Percentiles rank a stretch among this genome's conserved stretches.
Conservation (phyloP, 164 flowering plant genomes). For the Platanus orientalis region DNA sequence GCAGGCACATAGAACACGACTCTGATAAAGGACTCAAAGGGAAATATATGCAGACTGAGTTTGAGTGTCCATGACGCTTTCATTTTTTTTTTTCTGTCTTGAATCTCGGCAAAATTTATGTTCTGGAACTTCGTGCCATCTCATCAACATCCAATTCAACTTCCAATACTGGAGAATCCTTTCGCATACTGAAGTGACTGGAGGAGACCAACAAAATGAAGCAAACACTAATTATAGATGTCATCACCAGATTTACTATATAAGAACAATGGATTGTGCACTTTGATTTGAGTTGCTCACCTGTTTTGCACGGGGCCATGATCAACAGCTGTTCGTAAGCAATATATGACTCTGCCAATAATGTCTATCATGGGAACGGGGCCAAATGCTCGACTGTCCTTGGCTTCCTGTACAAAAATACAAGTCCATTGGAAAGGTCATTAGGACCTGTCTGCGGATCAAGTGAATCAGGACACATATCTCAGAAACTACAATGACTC, state of each 20-base stretch:
- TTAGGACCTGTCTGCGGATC: background rate
- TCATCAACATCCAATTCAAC: slow-evolving; percentile 90
- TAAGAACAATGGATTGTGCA: background rate
- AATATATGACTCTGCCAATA: slow-evolving; percentile 84
- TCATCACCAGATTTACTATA: background rate
- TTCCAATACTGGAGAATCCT: slow-evolving; percentile 70
- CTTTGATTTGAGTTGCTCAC: slow-evolving; percentile 26
- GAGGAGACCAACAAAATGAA: slow-evolving; percentile 6
- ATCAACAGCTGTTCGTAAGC: slow-evolving; percentile 72
- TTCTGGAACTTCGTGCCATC: slow-evolving; percentile 71
- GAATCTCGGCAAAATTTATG: slow-evolving; percentile 16
- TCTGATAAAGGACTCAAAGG: background rate
- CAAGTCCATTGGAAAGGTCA: background rate
- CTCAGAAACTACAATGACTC: background rate
- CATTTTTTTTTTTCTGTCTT: background rate
- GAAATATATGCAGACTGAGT: background rate
- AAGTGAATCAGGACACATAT: background rate
- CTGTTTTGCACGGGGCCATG: slow-evolving; percentile 94
- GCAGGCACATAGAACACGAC: slow-evolving; percentile 4
- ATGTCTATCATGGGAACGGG: slow-evolving; percentile 71
- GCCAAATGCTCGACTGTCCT: slow-evolving; percentile 89
- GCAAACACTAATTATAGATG: background rate
- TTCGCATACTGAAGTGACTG: slow-evolving; percentile 58
- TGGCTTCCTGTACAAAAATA: slow-evolving; percentile 72
- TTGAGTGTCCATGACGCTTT: background rate